Base-by-base conservation (phyloP, 208 protist species). In the Acanthamoeba royreba region DNA sequence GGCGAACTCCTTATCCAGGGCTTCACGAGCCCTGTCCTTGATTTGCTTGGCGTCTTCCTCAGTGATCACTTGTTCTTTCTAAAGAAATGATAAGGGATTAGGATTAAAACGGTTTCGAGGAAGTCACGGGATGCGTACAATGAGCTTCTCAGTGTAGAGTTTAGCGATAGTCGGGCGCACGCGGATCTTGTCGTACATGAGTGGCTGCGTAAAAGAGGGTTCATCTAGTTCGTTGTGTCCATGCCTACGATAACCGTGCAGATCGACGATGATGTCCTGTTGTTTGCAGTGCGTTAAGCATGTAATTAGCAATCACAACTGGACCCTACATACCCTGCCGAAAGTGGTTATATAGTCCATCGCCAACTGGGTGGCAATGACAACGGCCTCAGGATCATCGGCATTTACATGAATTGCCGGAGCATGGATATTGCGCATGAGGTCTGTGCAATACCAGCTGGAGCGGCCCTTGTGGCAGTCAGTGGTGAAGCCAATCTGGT, bases 201-300 rank as follows among this genome's bases (percentile, higher is more conserved):
- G 53, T 52, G 97, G 97, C 74, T 98, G 97, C 35, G 97, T 98
- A 93, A 98, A 97, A 25, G 93, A 72, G 43, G 97, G 97, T 74
- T 98, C 96, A 58, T 98, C 97, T 11, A 97, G 91, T 94, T 96
- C 95, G 69, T 98, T 98, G 94, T 98, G 97, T 61, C 97, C 97
- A 42, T 95, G 92, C 25, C 96, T 94, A 69, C 97, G 94, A 86
- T 96, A 98, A 45, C 96, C 95, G 22, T 97, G 88, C 19, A 98
- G 66, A 85, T 98, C 97, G 33, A 98, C 58, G 31, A 98, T 86
- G n/a, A 97, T 96, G 52, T 98, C 97, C 31, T 93, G 92, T n/a
- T 92, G 61, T 55, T 96, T 97, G 31, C 90, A 7, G 53, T 63
- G 25, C 25, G 53, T 63, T 63, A n/a, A n/a, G 25, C 53, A 63